phyloP scores from a whole-genome alignment of 495 filamentous ascomycete species.

The Xylaria palmicola region DNA sequence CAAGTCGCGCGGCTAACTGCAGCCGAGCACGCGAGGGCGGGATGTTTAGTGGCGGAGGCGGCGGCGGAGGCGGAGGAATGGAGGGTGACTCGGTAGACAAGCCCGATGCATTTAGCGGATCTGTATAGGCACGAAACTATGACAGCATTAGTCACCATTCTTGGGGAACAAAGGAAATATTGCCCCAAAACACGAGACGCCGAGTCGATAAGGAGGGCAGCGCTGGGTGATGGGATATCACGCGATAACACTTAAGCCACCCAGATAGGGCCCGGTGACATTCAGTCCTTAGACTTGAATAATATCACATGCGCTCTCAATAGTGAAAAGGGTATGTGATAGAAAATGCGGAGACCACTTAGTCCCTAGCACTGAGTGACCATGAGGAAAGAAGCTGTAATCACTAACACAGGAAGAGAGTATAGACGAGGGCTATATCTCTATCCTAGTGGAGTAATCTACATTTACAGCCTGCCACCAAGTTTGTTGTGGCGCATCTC shows the following conservation, averaged over 20 bases:
- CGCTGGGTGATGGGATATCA: neutral
- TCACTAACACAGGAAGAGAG: neutral
- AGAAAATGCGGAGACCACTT: neutral
- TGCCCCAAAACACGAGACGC: neutral
- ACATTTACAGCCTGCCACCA: neutral
- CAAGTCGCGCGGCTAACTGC: conserved; percentile 79
- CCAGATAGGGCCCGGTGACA: neutral
- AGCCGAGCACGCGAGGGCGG: conserved; percentile 83
- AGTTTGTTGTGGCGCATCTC: neutral
- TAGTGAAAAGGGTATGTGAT: neutral
- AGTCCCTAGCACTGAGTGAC: neutral
- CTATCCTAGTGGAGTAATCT: conserved; percentile 5
- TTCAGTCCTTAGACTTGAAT: neutral
- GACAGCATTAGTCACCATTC: conserved; percentile 13
- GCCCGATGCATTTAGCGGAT: conserved; percentile 42
- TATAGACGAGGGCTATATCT: conserved; percentile 7
- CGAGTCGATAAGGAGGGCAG: neutral
- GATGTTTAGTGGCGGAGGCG: conserved; percentile 70
- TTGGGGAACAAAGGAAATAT: neutral
- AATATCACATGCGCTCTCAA: too few species aligned
- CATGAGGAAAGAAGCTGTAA: neutral
- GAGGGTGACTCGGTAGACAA: conserved; percentile 49
- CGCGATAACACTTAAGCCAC: neutral
- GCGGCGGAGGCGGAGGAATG: conserved; percentile 51
- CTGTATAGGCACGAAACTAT: conserved; percentile 53